Base-by-base conservation (phyloP, 2,329 filamentous ascomycete species). In the Aspergillus brasiliensis region DNA sequence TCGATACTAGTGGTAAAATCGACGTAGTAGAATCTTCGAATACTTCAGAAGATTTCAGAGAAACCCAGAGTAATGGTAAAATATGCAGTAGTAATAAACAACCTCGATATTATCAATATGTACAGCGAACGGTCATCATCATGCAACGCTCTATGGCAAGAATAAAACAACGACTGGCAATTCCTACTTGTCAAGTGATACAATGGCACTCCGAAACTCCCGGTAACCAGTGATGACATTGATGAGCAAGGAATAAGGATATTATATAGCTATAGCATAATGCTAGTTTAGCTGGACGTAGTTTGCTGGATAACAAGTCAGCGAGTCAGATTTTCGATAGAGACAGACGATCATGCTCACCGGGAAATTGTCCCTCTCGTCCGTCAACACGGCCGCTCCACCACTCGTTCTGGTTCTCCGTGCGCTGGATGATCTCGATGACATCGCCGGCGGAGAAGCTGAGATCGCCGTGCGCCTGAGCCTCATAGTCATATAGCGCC, bases 361-460 rank as follows among this genome's bases (percentile, higher is more conserved):
- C 95, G 79, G 95, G 95, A 75, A 99, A 99, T 73, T 98, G 94
- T 25, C 95, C 95, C 71, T 91, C 82, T 78, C 89, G 89, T 51
- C 90, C 92, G 60, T 89, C 83, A 56, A 96, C 73, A 73, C 87
- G 91, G 38, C 95, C 95, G 8, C 84, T 88, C 95, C 95, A 99
- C 95, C 95, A 99, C 77, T 99, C 95, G 68, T 99, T 98, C 54
- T 91, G 88, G 70, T 97, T 97, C 63, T 85, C 83, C n/a, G 92
- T 96, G 67, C 91, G 85, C 61, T 83, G 84, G 2, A 95, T 75
- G 67, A 99, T 93, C 75, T 98, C 93, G 70, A 99, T 98, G 4
- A 90, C 80, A 63, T 99, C 95, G 5, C 94, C 93, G 0, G 91
- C 87, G 17, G 84, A 85, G 79, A 99, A 99, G 70, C 91, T 96